phyloP scores from a whole-genome alignment of 1,284 basidiomycete genomes.

The Caloboletus firmus region DNA sequence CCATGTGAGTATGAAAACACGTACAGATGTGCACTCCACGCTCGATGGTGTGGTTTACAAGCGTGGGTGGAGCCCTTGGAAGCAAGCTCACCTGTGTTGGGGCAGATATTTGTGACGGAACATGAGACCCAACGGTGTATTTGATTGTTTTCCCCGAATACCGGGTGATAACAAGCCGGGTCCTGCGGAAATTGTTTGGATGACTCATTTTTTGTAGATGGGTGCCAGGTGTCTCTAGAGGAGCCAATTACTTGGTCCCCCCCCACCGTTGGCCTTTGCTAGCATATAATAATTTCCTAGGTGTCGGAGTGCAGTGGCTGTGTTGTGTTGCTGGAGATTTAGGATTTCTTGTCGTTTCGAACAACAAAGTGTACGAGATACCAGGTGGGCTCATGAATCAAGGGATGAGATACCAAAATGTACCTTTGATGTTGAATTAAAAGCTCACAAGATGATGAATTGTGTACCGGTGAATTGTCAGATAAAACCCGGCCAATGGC shows the following conservation, averaged over 20 bases:
- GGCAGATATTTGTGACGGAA: conserved; percentile 3
- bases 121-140: neutral
- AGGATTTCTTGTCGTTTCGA: too few relatives aligned
- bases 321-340: too few relatives aligned
- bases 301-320: too few relatives aligned
- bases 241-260: neutral
- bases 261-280: neutral
- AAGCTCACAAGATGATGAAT: too few relatives aligned
- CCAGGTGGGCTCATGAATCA: too few relatives aligned
- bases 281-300: too few relatives aligned
- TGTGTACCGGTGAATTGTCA: too few relatives aligned
- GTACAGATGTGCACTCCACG: neutral
- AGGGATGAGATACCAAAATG: too few relatives aligned
- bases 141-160: neutral
- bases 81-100: neutral
- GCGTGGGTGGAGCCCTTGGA: neutral
- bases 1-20: conserved; percentile 17
- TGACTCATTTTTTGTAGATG: conserved; percentile 1
- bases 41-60: neutral
- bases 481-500: too few relatives aligned
- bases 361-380: too few relatives aligned
- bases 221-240: conserved; percentile 17
- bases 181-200: conserved; percentile 13
- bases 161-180: neutral
- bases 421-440: too few relatives aligned